Conservation (phyloP, 148 eudicot genomes). For the Oxyria digyna region DNA sequence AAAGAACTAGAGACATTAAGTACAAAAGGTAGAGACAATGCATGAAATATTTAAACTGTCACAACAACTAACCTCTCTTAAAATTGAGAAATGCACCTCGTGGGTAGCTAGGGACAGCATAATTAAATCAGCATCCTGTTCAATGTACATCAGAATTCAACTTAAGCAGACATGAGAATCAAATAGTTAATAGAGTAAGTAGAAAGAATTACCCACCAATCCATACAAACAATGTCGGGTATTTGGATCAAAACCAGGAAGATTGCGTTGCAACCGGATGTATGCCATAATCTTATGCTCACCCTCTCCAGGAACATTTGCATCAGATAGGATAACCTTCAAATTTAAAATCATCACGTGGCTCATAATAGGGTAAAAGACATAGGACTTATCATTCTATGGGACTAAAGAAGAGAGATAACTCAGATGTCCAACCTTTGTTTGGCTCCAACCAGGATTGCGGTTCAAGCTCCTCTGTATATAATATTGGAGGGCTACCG, state of each 20-base stretch:
- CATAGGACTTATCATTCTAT: too few relatives aligned
- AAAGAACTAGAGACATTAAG: not conserved
- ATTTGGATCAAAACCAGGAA: constrained; percentile 88
- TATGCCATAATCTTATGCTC: constrained; percentile 97
- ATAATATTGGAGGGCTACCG: constrained; percentile 85
- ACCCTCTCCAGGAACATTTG: constrained; percentile 99
- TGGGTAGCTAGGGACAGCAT: constrained; percentile 94
- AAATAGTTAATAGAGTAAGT: not conserved
- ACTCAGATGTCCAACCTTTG: constrained; percentile 46
- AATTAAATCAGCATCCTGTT: constrained; percentile 94
- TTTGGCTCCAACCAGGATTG: constrained; percentile 67
- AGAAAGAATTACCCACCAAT: constrained; percentile 41
- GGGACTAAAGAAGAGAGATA: constrained; percentile 12
- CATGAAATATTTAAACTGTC: not conserved
- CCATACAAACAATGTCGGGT: constrained; percentile 95
- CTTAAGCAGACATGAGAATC: not conserved
- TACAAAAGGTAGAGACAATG: not conserved
- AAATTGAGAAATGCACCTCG: constrained; percentile 92
- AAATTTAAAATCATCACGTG: too few relatives aligned
- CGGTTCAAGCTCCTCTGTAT: constrained; percentile 65
- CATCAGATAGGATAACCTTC: constrained; percentile 97
- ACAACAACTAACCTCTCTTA: constrained; percentile 75
- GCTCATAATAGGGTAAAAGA: too few relatives aligned
- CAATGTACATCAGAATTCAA: constrained; percentile 12
- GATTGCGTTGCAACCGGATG: constrained; percentile 84